A percentile compares a stretch with the other conserved stretches of the same genome.
Conservation (phyloP, 176 grass and related monocot genomes). For the Oryza officinalis region DNA sequence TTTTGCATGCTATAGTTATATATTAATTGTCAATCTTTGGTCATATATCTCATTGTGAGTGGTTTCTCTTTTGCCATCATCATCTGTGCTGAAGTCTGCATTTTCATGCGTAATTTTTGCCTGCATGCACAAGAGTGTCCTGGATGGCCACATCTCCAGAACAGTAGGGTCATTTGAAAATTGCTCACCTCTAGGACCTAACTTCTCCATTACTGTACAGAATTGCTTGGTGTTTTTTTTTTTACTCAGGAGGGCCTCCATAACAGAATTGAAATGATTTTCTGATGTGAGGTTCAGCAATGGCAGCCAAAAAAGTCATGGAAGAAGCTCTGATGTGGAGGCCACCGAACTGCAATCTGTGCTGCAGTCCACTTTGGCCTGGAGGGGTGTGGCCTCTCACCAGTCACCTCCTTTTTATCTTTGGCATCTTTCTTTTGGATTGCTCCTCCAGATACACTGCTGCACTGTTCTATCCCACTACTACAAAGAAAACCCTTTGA, state of each 20-base stretch:
- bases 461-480: conserved; percentile 39
- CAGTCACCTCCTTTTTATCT: conserved; percentile 36
- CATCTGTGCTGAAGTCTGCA: conserved; percentile 7
- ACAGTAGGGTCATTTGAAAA: conserved; percentile 15
- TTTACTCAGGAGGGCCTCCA: not conserved
- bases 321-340: conserved; percentile 49
- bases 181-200: conserved; percentile 33
- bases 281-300: conserved; percentile 5
- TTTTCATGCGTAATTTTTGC: conserved; percentile 12
- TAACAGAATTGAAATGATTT: conserved; percentile 24
- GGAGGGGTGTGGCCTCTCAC: conserved; percentile 28
- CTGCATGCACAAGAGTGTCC: conserved; percentile 14
- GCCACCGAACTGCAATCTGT: conserved; percentile 51
- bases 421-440: conserved; percentile 60
- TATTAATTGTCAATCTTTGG: not conserved
- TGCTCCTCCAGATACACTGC: conserved; percentile 25
- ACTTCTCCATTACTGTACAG: conserved; percentile 53
- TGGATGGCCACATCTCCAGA: conserved; percentile 36
- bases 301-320: conserved; percentile 39
- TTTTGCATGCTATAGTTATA: not conserved
- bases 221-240: not conserved
- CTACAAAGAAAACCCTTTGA: conserved; percentile 33
- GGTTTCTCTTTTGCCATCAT: conserved; percentile 30
- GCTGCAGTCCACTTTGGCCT: conserved; percentile 48
- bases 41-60: not conserved